Conservation (phyloP, 495 filamentous ascomycete genomes). For the Hypoxylon lienhwacheense region DNA sequence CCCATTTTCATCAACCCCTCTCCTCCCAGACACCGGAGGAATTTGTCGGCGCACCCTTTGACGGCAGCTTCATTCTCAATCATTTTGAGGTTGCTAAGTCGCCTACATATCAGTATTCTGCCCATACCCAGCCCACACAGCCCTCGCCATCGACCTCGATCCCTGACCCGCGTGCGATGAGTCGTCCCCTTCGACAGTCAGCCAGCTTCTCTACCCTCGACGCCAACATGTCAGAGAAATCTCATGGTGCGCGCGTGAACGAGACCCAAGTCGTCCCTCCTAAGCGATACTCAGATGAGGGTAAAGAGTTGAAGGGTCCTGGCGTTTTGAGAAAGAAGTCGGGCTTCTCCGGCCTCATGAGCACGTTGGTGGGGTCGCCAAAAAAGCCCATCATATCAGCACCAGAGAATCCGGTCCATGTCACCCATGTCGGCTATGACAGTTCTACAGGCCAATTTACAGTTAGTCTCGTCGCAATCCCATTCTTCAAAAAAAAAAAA, state of each 20-base stretch:
- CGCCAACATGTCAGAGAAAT: constrained; percentile 52
- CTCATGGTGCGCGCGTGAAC: constrained; percentile 50
- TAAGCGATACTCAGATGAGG: constrained; percentile 87
- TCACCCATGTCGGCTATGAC: constrained; percentile 97
- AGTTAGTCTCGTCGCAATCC: constrained; percentile 55
- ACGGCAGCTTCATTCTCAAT: constrained; percentile 68
- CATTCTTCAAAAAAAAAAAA: no score
- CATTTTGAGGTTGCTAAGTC: constrained; percentile 64
- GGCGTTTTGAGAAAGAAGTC: constrained; percentile 80
- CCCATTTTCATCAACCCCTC: constrained; percentile 54
- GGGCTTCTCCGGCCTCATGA: constrained; percentile 93
- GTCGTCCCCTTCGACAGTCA: constrained; percentile 72
- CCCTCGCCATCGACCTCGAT: constrained; percentile 60
- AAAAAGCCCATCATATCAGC: constrained; percentile 90
- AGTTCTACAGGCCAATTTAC: constrained; percentile 97
- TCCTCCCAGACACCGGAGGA: constrained; percentile 69
- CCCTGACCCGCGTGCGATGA: constrained; percentile 58
- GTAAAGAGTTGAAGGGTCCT: constrained; percentile 58
- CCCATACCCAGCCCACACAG: constrained; percentile 53
- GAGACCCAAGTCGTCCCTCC: constrained; percentile 62
- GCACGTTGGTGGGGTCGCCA: constrained; percentile 85
- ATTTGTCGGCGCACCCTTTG: constrained; percentile 68
- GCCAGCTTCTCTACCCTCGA: constrained; percentile 72
- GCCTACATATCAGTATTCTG: constrained; percentile 40
- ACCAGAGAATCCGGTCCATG: constrained; percentile 95